phyloP scores from a whole-genome alignment of 2,329 filamentous ascomycete species.

The Fusarium metavorans region DNA sequence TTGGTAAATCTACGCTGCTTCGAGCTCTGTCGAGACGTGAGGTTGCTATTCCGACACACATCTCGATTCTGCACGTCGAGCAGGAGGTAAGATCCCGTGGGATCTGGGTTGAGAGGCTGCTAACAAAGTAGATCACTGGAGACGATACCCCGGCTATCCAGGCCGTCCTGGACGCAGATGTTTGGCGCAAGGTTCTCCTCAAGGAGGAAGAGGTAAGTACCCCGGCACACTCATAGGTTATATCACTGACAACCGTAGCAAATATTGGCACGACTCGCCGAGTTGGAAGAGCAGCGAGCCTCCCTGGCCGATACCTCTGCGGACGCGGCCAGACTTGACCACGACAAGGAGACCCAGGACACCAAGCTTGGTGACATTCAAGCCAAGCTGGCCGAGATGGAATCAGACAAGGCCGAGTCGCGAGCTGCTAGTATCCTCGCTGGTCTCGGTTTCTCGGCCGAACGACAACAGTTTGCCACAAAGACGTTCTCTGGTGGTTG shows the following conservation, averaged over 20 bases:
- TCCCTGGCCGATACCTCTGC: constrained; percentile 91
- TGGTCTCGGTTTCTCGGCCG: constrained; percentile 94
- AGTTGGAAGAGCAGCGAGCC: constrained; percentile 81
- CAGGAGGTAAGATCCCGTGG: constrained; percentile 78
- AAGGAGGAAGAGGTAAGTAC: constrained; percentile 82
- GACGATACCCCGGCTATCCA: constrained; percentile 96
- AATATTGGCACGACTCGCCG: constrained; percentile 80
- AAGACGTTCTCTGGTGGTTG: constrained; percentile 99
- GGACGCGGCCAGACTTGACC: constrained; percentile 87
- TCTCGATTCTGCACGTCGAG: constrained; percentile 98
- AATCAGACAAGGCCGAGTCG: constrained; percentile 97
- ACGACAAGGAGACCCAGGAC: constrained; percentile 90
- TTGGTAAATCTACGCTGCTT: constrained; percentile 95
- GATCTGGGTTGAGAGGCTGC: not conserved
- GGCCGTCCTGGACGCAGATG: constrained; percentile 95
- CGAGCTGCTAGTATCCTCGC: constrained; percentile 95
- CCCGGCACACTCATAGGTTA: not conserved
- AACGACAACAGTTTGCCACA: constrained; percentile 91
- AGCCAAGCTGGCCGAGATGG: constrained; percentile 94
- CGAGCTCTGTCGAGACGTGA: constrained; percentile 93
- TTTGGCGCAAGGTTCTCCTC: constrained; percentile 96
- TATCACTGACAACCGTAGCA: constrained; percentile 63
- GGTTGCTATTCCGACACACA: constrained; percentile 93
- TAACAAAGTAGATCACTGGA: constrained; percentile 77
- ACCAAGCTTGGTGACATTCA: constrained; percentile 92